phyloP scores from a whole-genome alignment of 2,329 filamentous ascomycete species.

The Trichoderma sp. region DNA sequence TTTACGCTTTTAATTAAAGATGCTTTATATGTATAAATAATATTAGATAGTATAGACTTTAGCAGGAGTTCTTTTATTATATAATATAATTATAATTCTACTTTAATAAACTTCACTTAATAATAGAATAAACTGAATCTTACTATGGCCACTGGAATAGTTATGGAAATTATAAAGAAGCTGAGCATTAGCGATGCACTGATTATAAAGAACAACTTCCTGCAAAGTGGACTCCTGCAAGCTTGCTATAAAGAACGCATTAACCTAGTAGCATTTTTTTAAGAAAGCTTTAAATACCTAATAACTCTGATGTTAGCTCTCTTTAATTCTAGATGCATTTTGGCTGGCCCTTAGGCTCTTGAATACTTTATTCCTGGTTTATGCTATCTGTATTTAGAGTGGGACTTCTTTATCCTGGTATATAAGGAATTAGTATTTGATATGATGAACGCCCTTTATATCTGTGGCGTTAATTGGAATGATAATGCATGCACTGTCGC shows the following conservation, averaged over 20 bases:
- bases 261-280: constrained; percentile 21
- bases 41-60: not conserved
- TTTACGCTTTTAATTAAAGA: too few species aligned
- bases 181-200: constrained; percentile 25
- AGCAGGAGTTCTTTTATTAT: not conserved
- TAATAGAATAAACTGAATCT: not conserved
- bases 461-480: constrained; percentile 25
- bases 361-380: constrained; percentile 28
- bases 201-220: constrained; percentile 9
- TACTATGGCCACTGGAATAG: not conserved
- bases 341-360: constrained; percentile 25
- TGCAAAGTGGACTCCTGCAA: constrained; percentile 6
- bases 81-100: not conserved
- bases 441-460: constrained; percentile 27
- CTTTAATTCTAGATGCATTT: constrained; percentile 26
- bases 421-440: constrained; percentile 28
- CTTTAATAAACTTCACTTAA: not conserved
- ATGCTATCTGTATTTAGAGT: not conserved
- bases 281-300: constrained; percentile 24
- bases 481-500: not conserved
- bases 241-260: constrained; percentile 5
- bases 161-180: constrained; percentile 27
- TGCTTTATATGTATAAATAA: not conserved
- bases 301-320: constrained; percentile 28
- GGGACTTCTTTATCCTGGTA: constrained; percentile 26